Evolutionary conservation across 2,329 filamentous ascomycete species (phyloP).

Genomic region (Tolypocladium nubicola): DNA sequence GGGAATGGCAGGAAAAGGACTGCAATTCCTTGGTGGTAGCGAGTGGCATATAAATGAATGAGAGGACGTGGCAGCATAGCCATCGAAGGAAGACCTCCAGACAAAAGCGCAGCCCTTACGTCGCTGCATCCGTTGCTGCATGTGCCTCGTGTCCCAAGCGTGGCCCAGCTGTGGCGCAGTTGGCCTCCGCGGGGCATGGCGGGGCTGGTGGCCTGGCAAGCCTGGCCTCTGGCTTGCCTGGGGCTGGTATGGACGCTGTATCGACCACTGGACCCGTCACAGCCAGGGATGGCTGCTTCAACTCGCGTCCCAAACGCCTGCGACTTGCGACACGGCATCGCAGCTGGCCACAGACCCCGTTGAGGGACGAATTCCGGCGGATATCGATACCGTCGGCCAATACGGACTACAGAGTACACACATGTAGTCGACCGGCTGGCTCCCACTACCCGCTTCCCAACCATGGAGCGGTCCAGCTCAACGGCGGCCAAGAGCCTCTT

Average conservation of each 20-base stretch:
- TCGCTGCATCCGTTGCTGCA: conserved; percentile 1
- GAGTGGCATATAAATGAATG: neutral
- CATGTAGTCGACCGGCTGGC: neutral
- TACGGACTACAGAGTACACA: neutral
- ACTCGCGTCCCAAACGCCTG: neutral
- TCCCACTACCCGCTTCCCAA: conserved; percentile 4
- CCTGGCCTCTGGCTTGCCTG: too few species aligned
- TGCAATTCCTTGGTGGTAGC: neutral
- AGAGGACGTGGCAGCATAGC: conserved; percentile 1
- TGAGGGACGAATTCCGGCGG: neutral
- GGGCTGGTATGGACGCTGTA: neutral
- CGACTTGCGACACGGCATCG: conserved; percentile 1
- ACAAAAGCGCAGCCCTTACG: neutral
- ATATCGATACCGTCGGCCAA: neutral
- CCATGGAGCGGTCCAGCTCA: conserved; percentile 32
- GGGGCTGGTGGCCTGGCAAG: neutral
- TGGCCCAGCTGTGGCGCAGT: conserved; percentile 1
- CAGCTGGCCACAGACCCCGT: neutral
- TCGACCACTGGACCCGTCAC: neutral
- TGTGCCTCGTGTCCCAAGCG: neutral
- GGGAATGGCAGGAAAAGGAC: neutral
- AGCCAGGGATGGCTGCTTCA: neutral
- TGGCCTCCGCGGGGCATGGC: neutral
- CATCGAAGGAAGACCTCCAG: neutral
- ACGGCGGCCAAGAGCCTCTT: conserved; percentile 58